Conservation (phyloP, 2,329 filamentous ascomycete genomes). For the Calonectria pseudoturangicola region DNA sequence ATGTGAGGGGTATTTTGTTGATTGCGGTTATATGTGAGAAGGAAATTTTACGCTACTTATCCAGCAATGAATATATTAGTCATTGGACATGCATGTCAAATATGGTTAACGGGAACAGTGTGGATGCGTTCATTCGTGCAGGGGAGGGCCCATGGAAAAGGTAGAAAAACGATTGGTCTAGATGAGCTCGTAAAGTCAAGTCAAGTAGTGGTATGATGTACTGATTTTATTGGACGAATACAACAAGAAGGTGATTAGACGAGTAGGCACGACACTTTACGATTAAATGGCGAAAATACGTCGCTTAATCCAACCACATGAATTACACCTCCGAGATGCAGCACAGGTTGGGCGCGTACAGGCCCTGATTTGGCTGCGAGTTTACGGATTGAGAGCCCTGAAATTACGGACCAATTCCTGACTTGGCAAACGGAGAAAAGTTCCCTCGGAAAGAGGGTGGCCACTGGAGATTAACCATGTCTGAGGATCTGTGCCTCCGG, state of each 20-base stretch:
- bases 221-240: not conserved
- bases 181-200: too few species aligned
- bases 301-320: not conserved
- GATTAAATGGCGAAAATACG: not conserved
- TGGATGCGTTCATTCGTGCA: too few species aligned
- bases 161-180: too few species aligned
- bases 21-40: too few species aligned
- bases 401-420: slow-evolving; percentile 14
- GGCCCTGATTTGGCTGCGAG: not conserved
- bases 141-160: too few species aligned
- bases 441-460: not conserved
- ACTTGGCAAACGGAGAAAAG: slow-evolving; percentile 3
- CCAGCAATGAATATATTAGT: not conserved
- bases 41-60: too few species aligned
- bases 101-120: too few species aligned
- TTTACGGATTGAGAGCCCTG: not conserved
- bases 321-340: not conserved
- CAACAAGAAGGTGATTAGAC: not conserved
- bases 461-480: slow-evolving; percentile 19
- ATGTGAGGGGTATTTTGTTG: too few species aligned
- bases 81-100: not conserved
- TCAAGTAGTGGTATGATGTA: not conserved
- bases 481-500: slow-evolving; percentile 3
- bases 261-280: not conserved
- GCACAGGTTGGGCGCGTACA: not conserved